phyloP scores from a whole-genome alignment of 2,329 filamentous ascomycete species.

The Arthrinium phaeospermum region DNA sequence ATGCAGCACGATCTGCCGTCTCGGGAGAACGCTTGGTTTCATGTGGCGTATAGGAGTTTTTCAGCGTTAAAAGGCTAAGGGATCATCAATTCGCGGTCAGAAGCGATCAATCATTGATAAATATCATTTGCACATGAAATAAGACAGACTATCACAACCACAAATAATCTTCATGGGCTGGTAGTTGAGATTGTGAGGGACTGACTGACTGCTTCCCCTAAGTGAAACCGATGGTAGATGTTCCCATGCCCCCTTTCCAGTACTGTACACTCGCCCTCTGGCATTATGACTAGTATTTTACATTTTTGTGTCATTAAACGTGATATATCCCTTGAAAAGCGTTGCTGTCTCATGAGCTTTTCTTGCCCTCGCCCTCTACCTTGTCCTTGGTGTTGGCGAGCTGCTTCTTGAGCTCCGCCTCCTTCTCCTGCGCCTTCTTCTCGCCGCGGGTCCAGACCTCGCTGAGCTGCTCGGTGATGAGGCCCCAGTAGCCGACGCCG shows the following conservation, averaged over 20 bases:
- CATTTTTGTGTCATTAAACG: not conserved
- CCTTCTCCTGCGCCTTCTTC: slow-evolving; percentile 30
- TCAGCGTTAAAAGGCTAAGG: not conserved
- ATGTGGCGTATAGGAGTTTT: not conserved
- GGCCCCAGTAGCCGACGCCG: slow-evolving; percentile 60
- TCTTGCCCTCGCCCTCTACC: not conserved
- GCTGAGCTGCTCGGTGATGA: slow-evolving; percentile 62
- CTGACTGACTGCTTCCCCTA: not conserved
- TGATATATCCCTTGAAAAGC: not conserved
- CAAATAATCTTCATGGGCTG: not conserved
- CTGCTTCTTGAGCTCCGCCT: not conserved
- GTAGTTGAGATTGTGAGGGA: not conserved
- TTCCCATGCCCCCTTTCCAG: not conserved
- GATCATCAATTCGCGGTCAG: not conserved
- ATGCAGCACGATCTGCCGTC: slow-evolving; percentile 19
- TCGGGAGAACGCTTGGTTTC: slow-evolving; percentile 19
- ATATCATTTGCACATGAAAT: not conserved
- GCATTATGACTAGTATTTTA: not conserved
- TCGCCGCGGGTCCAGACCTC: slow-evolving; percentile 51
- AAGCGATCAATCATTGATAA: not conserved
- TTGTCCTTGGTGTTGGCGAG: not conserved
- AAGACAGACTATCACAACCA: not conserved
- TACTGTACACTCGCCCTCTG: not conserved
- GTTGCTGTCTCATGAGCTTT: too few species aligned
- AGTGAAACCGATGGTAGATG: not conserved